phyloP scores from a whole-genome alignment of 192 early-diverging fungal genomes.

The Rhizophagus prolifer region DNA sequence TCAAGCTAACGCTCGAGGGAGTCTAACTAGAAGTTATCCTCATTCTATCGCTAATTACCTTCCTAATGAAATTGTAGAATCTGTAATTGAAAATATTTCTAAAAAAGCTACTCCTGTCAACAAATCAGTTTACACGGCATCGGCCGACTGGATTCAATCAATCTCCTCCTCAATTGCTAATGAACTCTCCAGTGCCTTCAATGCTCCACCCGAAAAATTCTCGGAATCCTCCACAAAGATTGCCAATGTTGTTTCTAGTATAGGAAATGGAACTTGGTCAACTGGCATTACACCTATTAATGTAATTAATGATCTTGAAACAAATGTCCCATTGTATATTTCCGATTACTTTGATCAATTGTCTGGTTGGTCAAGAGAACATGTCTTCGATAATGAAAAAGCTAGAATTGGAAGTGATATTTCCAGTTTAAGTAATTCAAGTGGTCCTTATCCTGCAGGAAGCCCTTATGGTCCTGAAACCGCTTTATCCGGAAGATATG shows the following conservation, averaged over 20 bases:
- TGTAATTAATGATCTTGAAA: neutral
- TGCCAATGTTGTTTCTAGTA: neutral
- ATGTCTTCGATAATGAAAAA: neutral
- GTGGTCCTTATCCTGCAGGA: neutral
- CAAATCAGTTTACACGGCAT: neutral
- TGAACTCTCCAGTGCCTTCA: neutral
- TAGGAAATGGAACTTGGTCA: conserved; percentile 10
- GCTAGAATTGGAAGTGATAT: neutral
- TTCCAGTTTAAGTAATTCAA: neutral
- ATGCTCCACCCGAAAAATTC: neutral
- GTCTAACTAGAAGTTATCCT: neutral
- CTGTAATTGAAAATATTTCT: neutral
- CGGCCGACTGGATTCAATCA: neutral
- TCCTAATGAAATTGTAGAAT: neutral
- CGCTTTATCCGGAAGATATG: conserved; percentile 3
- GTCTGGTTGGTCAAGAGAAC: conserved; percentile 9
- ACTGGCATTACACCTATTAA: neutral
- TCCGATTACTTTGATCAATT: conserved; percentile 16
- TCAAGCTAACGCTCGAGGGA: neutral
- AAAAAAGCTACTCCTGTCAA: neutral
- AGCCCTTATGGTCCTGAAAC: neutral
- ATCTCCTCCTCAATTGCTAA: neutral
- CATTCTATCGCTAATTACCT: neutral
- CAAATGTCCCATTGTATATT: neutral
- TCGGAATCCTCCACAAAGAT: neutral